Conservation (phyloP, 2,329 filamentous ascomycete species). For the Colletotrichum sp. region DNA sequence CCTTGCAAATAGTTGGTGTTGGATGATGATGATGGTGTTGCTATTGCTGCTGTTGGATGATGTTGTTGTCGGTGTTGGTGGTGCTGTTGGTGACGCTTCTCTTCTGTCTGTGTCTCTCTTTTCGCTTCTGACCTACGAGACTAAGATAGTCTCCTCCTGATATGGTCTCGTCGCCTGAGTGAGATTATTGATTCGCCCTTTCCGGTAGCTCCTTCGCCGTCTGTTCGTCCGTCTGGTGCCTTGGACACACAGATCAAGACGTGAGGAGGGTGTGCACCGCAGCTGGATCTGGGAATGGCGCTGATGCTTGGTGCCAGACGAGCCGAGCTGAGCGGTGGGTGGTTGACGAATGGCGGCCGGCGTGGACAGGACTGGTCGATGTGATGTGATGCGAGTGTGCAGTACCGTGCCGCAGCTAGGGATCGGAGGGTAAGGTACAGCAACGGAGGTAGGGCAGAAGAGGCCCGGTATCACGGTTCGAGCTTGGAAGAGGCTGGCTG, state of each 20-base stretch:
- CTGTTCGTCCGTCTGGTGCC: not conserved
- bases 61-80: not conserved
- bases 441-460: not conserved
- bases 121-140: not conserved
- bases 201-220: not conserved
- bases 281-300: not conserved
- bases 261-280: not conserved
- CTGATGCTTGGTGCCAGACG: not conserved
- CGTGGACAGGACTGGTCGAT: not conserved
- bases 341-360: not conserved
- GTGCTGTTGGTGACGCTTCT: not conserved
- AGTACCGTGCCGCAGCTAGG: conserved; percentile 11
- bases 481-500: not conserved
- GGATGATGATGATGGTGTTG: not conserved
- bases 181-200: not conserved
- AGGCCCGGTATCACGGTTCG: conserved; percentile 13
- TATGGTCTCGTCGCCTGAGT: not conserved
- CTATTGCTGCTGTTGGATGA: not conserved
- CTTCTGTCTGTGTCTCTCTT: not conserved
- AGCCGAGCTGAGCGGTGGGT: not conserved
- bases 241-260: not conserved
- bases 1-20: not conserved
- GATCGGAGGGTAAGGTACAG: conserved; percentile 10
- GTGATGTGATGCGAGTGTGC: conserved; percentile 16
- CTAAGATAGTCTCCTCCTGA: not conserved